phyloP scores from a whole-genome alignment of 805 yeast genomes.

The Starmerella sirachaensis region DNA sequence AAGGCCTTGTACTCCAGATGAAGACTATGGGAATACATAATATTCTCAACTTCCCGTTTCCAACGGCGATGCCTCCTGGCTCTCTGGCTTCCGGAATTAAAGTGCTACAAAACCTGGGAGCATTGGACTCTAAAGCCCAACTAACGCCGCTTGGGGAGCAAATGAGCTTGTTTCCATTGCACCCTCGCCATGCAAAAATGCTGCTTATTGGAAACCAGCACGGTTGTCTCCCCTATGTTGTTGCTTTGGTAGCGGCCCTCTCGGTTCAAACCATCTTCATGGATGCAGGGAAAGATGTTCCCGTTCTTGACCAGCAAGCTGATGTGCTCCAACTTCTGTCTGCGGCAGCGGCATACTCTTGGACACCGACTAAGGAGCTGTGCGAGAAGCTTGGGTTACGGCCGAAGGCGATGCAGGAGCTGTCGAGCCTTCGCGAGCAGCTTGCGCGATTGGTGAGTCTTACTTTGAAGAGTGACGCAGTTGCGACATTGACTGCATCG shows the following conservation, averaged over 20 bases:
- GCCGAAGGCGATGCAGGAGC: constrained; percentile 75
- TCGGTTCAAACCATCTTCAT: constrained; percentile 87
- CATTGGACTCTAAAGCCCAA: constrained; percentile 43
- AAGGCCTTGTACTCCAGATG: constrained; percentile 90
- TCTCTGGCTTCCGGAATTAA: constrained; percentile 55
- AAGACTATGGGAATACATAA: constrained; percentile 93
- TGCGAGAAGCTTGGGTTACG: constrained; percentile 55
- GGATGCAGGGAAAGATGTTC: constrained; percentile 59
- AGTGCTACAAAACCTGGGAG: constrained; percentile 63
- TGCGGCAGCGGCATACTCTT: constrained; percentile 65
- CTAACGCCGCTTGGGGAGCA: constrained; percentile 71
- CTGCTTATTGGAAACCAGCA: constrained; percentile 77
- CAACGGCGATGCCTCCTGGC: constrained; percentile 71
- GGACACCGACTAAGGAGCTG: constrained; percentile 36
- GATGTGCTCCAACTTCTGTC: constrained; percentile 67
- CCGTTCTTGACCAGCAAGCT: constrained; percentile 56
- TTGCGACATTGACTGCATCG: constrained; percentile 40
- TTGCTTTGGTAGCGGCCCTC: constrained; percentile 81
- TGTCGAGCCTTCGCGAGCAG: constrained; percentile 67
- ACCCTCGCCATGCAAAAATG: constrained; percentile 89
- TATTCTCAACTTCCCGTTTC: constrained; percentile 86
- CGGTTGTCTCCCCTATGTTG: constrained; percentile 73
- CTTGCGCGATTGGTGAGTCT: constrained; percentile 60
- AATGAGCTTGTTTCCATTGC: constrained; percentile 84
- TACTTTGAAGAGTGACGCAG: constrained; percentile 30